Percentiles rank a stretch among this genome's conserved stretches.
These are phyloP conservation scores for Suillus cothurnatus DNA, from an alignment of 768 basidiomycete species.

Conservation along the genomic window DNA sequence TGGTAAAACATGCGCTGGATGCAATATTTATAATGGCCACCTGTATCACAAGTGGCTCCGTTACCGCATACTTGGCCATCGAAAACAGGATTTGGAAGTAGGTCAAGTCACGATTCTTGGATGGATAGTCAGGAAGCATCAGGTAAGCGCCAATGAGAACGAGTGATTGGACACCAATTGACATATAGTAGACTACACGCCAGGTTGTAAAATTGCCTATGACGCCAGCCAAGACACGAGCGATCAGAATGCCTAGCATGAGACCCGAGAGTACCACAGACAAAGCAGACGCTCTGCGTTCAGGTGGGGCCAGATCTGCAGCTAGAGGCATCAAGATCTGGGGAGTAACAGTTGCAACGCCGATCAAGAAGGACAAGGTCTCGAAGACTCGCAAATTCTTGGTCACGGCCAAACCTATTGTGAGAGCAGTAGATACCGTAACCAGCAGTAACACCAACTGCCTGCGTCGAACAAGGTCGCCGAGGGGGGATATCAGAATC, in stretches of 20 bases:
- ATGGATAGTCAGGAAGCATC: constrained; percentile 81
- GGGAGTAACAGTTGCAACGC: constrained; percentile 69
- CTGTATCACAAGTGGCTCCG: constrained; percentile 80
- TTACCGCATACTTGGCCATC: constrained; percentile 76
- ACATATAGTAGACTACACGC: constrained; percentile 78
- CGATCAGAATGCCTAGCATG: constrained; percentile 71
- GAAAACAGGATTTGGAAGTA: constrained; percentile 72
- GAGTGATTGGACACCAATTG: constrained; percentile 66
- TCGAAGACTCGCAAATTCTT: constrained; percentile 61
- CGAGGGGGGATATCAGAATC: constrained; percentile 76
- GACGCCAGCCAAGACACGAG: constrained; percentile 74
- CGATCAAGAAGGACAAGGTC: constrained; percentile 68
- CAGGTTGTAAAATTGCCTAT: constrained; percentile 73
- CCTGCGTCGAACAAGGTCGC: constrained; percentile 79
- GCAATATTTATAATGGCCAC: constrained; percentile 60
- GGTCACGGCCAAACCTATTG: constrained; percentile 73
- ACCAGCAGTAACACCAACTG: constrained; percentile 66
- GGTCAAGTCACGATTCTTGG: constrained; percentile 64
- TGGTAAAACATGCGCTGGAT: constrained; percentile 58
- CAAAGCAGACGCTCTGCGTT: constrained; percentile 72
- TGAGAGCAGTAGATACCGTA: constrained; percentile 53
- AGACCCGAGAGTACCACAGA: constrained; percentile 72
- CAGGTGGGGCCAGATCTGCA: constrained; percentile 79
- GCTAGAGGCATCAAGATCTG: constrained; percentile 77
- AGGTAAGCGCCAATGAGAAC: constrained; percentile 63